These are phyloP conservation scores for Crotalaria pallida DNA, from an alignment of 306 rosid genomes.

Conservation along the genomic window DNA sequence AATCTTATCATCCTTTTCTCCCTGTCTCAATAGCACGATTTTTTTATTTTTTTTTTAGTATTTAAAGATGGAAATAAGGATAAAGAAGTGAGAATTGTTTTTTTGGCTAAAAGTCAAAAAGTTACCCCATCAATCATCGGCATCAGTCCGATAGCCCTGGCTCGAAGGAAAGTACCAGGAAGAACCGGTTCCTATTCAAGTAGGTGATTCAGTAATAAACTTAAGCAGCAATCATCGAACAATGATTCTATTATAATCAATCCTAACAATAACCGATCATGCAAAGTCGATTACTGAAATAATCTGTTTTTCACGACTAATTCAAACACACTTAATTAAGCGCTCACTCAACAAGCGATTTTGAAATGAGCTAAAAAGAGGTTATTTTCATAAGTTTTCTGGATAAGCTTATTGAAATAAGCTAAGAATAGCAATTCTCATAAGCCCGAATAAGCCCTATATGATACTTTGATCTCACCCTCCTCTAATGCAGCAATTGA, in stretches of 20 bases:
- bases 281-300: no score
- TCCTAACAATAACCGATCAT: no score
- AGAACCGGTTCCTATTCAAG: constrained; percentile 76
- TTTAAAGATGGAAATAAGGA: neutral
- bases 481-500: neutral
- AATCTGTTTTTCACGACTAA: no score
- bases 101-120: neutral
- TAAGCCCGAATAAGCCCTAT: neutral
- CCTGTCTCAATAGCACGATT: constrained; percentile 43
- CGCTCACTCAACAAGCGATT: no score
- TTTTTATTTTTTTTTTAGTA: neutral
- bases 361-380: no score
- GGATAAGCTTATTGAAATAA: no score
- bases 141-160: constrained; percentile 90
- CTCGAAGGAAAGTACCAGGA: constrained; percentile 94
- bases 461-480: neutral
- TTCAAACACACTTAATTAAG: no score
- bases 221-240: no score
- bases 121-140: constrained; percentile 97
- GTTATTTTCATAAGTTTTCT: no score
- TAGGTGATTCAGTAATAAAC: constrained; percentile 1
- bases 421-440: no score
- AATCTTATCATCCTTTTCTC: constrained; percentile 98
- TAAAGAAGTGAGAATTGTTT: neutral
- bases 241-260: no score